Evolutionary conservation across 192 early-diverging fungal genomes (phyloP).

Genomic region (Coemansia sp.): DNA sequence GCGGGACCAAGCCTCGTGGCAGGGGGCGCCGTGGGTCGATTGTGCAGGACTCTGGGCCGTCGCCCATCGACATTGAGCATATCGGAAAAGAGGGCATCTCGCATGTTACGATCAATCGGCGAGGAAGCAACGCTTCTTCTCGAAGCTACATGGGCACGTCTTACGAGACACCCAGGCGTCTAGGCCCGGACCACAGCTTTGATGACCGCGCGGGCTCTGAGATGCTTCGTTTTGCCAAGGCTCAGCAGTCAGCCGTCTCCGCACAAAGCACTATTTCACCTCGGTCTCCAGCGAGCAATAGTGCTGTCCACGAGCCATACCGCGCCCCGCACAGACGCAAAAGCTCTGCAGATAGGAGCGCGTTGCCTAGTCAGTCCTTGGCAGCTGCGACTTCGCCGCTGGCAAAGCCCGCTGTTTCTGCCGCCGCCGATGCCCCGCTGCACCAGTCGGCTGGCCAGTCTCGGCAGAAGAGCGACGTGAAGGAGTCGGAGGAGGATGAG

Average conservation of each 20-base stretch:
- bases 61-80: conserved; percentile 26
- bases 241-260: neutral
- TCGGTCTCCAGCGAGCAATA: conserved; percentile 1
- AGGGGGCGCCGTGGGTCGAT: conserved; percentile 26
- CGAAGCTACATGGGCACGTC: conserved; percentile 19
- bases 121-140: conserved; percentile 42
- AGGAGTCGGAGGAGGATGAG: conserved; percentile 17
- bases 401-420: neutral
- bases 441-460: neutral
- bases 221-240: conserved; percentile 1
- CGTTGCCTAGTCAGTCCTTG: neutral
- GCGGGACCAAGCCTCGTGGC: neutral
- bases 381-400: neutral
- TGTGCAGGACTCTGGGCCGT: neutral
- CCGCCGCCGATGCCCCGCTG: neutral
- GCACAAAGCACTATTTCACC: conserved; percentile 17
- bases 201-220: neutral
- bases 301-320: conserved; percentile 18
- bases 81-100: conserved; percentile 51
- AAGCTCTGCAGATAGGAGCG: conserved; percentile 28
- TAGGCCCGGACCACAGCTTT: conserved; percentile 10
- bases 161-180: conserved; percentile 25
- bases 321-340: conserved; percentile 43
- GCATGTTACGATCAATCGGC: conserved; percentile 43
- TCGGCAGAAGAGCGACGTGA: conserved; percentile 2